Conservation (phyloP, 345 rosid genomes). For the Aegle marmelos region DNA sequence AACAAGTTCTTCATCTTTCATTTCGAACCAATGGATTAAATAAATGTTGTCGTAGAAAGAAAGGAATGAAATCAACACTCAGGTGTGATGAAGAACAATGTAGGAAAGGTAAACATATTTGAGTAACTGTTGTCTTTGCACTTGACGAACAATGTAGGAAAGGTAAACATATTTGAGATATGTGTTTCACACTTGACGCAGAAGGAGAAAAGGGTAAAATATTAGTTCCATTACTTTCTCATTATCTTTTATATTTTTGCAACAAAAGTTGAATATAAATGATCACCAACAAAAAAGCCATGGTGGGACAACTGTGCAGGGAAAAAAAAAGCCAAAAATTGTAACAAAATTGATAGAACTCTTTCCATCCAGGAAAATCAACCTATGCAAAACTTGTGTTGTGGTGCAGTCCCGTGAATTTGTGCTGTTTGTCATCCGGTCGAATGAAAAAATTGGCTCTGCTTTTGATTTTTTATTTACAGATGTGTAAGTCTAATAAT, state of each 20-base stretch:
- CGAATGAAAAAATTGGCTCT: not conserved
- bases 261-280: not conserved
- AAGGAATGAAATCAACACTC: not conserved
- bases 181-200: not conserved
- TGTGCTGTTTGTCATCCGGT: not conserved
- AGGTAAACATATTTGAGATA: too few relatives aligned
- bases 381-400: not conserved
- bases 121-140: too few relatives aligned
- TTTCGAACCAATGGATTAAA: too few relatives aligned
- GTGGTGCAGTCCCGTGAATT: not conserved
- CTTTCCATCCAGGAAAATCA: not conserved
- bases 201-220: not conserved
- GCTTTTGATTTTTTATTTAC: not conserved
- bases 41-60: not conserved
- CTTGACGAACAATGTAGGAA: too few relatives aligned
- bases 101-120: not conserved
- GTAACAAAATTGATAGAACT: not conserved
- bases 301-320: constrained; percentile 11
- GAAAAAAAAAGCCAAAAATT: not conserved
- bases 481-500: constrained; percentile 26
- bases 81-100: not conserved
- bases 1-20: too few relatives aligned
- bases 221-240: not conserved
- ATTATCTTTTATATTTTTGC: not conserved
- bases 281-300: constrained; percentile 9